phyloP scores from a whole-genome alignment of 495 filamentous ascomycete genomes.

The Aspergillus conjunctus region DNA sequence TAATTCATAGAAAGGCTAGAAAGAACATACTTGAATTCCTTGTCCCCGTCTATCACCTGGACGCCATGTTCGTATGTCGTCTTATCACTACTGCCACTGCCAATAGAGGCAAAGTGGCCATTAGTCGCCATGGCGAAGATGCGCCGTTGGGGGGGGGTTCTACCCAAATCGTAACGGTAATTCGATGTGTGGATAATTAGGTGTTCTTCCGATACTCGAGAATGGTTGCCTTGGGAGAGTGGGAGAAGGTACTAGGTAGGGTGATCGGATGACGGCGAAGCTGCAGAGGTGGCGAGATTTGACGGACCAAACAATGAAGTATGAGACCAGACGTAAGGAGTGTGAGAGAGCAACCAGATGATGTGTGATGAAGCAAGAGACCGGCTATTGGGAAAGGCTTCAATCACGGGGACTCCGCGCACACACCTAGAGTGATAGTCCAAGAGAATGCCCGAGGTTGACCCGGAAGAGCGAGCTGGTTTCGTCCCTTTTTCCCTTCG shows the following conservation, averaged over 20 bases:
- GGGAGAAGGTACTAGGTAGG: not conserved
- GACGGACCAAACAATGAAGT: constrained; percentile 17
- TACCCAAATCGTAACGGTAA: constrained; percentile 19
- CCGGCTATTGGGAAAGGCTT: constrained; percentile 12
- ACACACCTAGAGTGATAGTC: constrained; percentile 1
- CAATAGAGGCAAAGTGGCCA: constrained; percentile 83
- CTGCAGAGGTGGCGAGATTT: constrained; percentile 28
- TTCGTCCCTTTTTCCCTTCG: constrained; percentile 11
- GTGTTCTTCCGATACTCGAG: not conserved
- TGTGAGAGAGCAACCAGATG: not conserved
- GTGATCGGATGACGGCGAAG: constrained; percentile 14
- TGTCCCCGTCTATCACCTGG: constrained; percentile 94
- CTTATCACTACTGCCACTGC: constrained; percentile 63
- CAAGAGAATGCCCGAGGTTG: constrained; percentile 20
- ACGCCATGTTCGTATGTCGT: constrained; percentile 84
- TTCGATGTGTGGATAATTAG: not conserved
- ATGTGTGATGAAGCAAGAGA: constrained; percentile 20
- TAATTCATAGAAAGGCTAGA: constrained; percentile 15
- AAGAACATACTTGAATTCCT: constrained; percentile 84
- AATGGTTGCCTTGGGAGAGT: not conserved
- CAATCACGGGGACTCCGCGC: constrained; percentile 26
- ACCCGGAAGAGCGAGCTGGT: constrained; percentile 11
- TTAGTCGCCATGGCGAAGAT: constrained; percentile 72
- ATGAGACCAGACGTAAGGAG: constrained; percentile 17
- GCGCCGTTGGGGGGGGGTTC: constrained; percentile 45